phyloP scores from a whole-genome alignment of 2,329 filamentous ascomycete genomes.

The Fusarium musae region DNA sequence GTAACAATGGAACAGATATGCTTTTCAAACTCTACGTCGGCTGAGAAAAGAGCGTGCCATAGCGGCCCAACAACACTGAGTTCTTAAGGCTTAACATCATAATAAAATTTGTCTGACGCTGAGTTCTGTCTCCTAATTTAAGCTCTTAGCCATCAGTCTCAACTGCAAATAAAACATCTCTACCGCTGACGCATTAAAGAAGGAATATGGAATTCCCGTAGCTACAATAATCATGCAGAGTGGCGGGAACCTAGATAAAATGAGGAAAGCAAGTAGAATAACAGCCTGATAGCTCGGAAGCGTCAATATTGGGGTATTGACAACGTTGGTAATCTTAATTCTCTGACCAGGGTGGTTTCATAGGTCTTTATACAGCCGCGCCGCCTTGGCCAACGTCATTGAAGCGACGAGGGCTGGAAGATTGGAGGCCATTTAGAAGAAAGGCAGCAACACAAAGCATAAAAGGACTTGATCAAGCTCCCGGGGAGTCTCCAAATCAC shows the following conservation, averaged over 20 bases:
- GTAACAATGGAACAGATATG: too few relatives aligned
- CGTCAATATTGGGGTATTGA: accelerated
- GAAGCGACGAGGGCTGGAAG: background rate
- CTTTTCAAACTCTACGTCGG: background rate
- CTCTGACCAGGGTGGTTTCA: too few relatives aligned
- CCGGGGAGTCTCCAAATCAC: background rate
- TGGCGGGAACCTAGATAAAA: too few relatives aligned
- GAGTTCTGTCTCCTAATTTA: too few relatives aligned
- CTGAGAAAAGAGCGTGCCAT: background rate
- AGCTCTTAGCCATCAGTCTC: too few relatives aligned
- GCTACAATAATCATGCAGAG: background rate
- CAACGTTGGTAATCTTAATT: background rate
- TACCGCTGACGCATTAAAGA: background rate
- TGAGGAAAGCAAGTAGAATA: background rate
- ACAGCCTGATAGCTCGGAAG: background rate
- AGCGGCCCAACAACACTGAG: background rate
- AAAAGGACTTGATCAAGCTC: background rate
- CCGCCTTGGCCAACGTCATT: background rate
- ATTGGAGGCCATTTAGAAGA: background rate
- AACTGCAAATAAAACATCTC: too few relatives aligned
- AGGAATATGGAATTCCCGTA: accelerated
- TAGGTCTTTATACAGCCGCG: background rate
- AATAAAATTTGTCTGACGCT: background rate
- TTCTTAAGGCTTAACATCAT: too few relatives aligned
- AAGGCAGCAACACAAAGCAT: background rate